Evolutionary conservation across 768 basidiomycete species (phyloP), one percentile per base, ranked within the genome.

Genomic region (Hebeloma cylindrosporum): DNA sequence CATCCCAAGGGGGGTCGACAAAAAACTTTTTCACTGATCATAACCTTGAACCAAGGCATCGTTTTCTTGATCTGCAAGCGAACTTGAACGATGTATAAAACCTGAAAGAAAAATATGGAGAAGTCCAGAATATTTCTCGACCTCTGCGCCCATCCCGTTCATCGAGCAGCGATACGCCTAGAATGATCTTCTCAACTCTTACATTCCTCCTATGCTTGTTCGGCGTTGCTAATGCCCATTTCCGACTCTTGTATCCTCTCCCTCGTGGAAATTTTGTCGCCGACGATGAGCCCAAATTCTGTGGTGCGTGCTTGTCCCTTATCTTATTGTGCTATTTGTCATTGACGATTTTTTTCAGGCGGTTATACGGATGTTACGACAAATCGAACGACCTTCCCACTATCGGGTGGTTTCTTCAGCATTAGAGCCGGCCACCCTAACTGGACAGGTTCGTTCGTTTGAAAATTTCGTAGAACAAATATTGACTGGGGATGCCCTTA

Each of bases 231-330:
- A 66, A 70, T 33, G 88, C 86, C 13, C 89, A 93, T 63, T 91
- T 90, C 66, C 78, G 78, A 37, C 71, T 93, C 30, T 73, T 80
- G 48, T 90, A 79, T 57, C 89, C 88, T 17, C 59, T 69, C 5
- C 81, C 85, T 25, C 74, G 89, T 44, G 89, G 89, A 1, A 62
- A 58, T 0, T 90, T 90, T 59, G 77, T 77, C 38, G 73, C 79
- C 28, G 68, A 72, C 36, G 56, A 67, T 10, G 81, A 85, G 51
- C 67, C 69, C 4, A 66, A 66, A 6, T 85, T 83, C 64, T 88
- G 88, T 57, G 85, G 85, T 85, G 48, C 39, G 77, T 65, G 8
- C 33, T 29, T 27, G 20, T 28, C 43, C 29, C 23, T 34, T 14
- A 30, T 13, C 23, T 10, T 3, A 11, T 26, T 46, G 1, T 39